These are phyloP conservation scores for Phytopythium helicoides DNA, from an alignment of 352 stramenopile genomes.

Conservation along the genomic window DNA sequence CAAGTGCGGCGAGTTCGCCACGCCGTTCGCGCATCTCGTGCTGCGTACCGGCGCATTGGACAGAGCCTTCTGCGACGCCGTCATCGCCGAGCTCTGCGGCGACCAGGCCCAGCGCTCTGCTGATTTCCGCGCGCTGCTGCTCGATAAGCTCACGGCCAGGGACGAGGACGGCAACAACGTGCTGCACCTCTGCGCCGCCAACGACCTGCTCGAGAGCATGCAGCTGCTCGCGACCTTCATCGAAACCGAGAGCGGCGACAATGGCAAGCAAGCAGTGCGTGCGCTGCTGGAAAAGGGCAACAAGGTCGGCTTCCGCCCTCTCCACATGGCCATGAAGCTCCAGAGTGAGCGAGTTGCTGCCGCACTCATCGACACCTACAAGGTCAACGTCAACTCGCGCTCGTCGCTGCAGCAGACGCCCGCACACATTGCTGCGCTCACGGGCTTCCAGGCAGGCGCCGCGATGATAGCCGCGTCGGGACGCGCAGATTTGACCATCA, in stretches of 20 bases:
- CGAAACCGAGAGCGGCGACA: constrained; percentile 5
- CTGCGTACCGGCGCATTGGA: constrained; percentile 67
- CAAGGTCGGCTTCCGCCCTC: constrained; percentile 51
- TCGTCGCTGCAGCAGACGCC: constrained; percentile 62
- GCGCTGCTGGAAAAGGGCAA: constrained; percentile 54
- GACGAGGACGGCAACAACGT: constrained; percentile 79
- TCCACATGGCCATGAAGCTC: constrained; percentile 79
- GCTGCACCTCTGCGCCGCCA: constrained; percentile 78
- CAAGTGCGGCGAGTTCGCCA: constrained; percentile 61
- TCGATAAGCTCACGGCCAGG: constrained; percentile 43
- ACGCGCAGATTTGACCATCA: constrained; percentile 23
- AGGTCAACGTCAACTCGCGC: constrained; percentile 42
- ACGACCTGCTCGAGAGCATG: constrained; percentile 48
- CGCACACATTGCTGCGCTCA: constrained; percentile 59
- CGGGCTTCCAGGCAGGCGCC: constrained; percentile 43
- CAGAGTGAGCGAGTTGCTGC: constrained; percentile 20
- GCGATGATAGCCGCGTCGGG: constrained; percentile 39
- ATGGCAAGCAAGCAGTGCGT: constrained; percentile 22
- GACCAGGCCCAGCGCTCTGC: constrained; percentile 7
- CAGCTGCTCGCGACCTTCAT: constrained; percentile 49
- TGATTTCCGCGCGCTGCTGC: constrained; percentile 46
- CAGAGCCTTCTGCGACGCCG: constrained; percentile 31
- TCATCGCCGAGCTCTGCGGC: constrained; percentile 40
- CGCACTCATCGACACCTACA: constrained; percentile 32
- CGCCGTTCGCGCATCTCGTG: constrained; percentile 65